These are phyloP conservation scores for Durio zibethinus DNA, from an alignment of 345 rosid species.

Conservation along the genomic window DNA sequence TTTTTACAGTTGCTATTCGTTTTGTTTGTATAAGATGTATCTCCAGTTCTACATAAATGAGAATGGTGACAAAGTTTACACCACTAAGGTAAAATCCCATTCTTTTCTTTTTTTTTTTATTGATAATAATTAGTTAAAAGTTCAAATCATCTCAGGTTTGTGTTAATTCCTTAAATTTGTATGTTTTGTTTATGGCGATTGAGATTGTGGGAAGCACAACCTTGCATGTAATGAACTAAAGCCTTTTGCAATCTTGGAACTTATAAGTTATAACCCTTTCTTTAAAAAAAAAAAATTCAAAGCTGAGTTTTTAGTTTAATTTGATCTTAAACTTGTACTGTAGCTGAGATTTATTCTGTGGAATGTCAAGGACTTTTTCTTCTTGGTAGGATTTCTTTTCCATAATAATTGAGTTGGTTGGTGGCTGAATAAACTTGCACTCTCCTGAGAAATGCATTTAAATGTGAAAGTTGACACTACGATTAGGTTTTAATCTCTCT, in stretches of 20 bases:
- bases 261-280: too few relatives aligned
- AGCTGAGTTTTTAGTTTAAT: neutral
- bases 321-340: neutral
- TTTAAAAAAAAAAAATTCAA: too few relatives aligned
- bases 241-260: neutral
- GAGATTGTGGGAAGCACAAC: neutral
- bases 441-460: neutral
- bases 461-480: neutral
- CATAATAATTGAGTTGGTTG: neutral
- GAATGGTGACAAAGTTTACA: conserved; percentile 76
- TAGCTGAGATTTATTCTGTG: neutral
- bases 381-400: neutral
- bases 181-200: neutral
- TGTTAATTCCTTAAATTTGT: neutral
- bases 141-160: neutral
- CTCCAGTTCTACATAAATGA: conserved; percentile 79
- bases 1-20: neutral
- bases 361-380: neutral
- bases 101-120: neutral
- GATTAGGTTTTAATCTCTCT: neutral
- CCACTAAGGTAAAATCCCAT: conserved; percentile 56
- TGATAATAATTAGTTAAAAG: neutral
- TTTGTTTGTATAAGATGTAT: conserved; percentile 40
- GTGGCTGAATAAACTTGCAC: neutral
- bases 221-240: neutral